Evolutionary conservation across 768 basidiomycete genomes (phyloP).

Genomic region (Panellus pusillus): DNA sequence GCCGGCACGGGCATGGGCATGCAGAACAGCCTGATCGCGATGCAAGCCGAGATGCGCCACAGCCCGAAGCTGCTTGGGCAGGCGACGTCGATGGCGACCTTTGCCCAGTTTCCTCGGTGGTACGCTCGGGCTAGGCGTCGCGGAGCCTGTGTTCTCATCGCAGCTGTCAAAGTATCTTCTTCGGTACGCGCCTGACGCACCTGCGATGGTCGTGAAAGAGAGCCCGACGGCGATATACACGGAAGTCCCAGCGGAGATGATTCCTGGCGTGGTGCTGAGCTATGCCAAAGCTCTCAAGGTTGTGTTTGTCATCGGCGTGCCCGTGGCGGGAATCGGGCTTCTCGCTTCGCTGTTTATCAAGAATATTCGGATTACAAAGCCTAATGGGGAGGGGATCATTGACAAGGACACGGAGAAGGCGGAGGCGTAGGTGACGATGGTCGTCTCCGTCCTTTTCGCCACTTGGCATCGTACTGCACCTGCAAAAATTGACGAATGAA

Average conservation of each 20-base stretch:
- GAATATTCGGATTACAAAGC: conserved; percentile 2
- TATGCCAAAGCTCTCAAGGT: conserved; percentile 10
- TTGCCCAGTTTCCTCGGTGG: conserved; percentile 19
- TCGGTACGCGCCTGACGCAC: conserved; percentile 14
- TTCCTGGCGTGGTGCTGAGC: conserved; percentile 14
- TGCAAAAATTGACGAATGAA: no score
- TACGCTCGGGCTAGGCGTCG: conserved; percentile 6
- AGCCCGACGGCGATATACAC: conserved; percentile 18
- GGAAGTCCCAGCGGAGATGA: conserved; percentile 5
- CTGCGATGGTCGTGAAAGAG: conserved; percentile 8
- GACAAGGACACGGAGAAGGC: no score
- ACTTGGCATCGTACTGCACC: no score
- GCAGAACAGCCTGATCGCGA: neutral
- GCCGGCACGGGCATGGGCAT: conserved; percentile 12
- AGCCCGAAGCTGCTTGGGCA: conserved; percentile 5
- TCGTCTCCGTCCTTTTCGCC: no score
- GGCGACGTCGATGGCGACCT: conserved; percentile 15
- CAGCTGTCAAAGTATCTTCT: conserved; percentile 7
- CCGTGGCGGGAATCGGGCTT: neutral
- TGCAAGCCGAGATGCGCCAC: conserved; percentile 10
- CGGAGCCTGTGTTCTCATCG: conserved; percentile 14
- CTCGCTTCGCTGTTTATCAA: neutral
- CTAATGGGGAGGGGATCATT: no score
- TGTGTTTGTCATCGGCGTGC: conserved; percentile 16
- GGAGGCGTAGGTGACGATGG: no score